These are phyloP conservation scores for Calcarisporium arbuscula DNA, from an alignment of 2,329 filamentous ascomycete genomes.

Conservation along the genomic window DNA sequence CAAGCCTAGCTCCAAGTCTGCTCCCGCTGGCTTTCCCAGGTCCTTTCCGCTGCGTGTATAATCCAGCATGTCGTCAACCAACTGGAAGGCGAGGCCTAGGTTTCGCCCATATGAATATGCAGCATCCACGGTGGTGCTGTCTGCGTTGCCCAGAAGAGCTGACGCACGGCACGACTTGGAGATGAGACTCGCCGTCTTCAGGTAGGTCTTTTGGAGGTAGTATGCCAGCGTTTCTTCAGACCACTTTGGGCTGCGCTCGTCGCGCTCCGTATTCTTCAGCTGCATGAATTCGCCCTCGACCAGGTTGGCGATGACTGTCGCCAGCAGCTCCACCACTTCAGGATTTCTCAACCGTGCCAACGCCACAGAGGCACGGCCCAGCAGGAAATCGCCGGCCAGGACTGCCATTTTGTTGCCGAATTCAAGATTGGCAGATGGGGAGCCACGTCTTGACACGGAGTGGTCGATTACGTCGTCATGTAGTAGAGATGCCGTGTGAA, in stretches of 20 bases:
- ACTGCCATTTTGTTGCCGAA: constrained; percentile 99
- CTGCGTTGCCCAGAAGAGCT: constrained; percentile 73
- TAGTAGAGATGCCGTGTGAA: constrained; percentile 91
- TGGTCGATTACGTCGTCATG: constrained; percentile 99
- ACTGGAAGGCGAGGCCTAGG: constrained; percentile 87
- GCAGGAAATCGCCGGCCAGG: constrained; percentile 89
- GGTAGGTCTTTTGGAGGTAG: constrained; percentile 96
- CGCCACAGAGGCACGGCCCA: constrained; percentile 88
- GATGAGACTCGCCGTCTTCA: constrained; percentile 93
- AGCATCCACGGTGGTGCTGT: constrained; percentile 76
- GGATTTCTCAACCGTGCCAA: constrained; percentile 84
- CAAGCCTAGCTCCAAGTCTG: constrained; percentile 86
- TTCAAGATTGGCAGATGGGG: constrained; percentile 83
- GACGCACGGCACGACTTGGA: constrained; percentile 92
- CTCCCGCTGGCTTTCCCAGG: constrained; percentile 89
- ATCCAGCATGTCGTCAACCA: constrained; percentile 96
- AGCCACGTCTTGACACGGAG: constrained; percentile 75
- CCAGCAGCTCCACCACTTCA: constrained; percentile 89
- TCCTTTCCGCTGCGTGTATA: constrained; percentile 83
- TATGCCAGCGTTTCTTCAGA: constrained; percentile 86
- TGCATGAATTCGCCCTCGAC: constrained; percentile 99
- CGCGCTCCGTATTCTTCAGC: constrained; percentile 87
- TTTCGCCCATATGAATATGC: constrained; percentile 93
- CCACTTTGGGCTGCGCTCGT: constrained; percentile 78
- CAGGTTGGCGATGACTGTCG: constrained; percentile 94